phyloP scores from a whole-genome alignment of 306 rosid species.

The Dryas drummondii region DNA sequence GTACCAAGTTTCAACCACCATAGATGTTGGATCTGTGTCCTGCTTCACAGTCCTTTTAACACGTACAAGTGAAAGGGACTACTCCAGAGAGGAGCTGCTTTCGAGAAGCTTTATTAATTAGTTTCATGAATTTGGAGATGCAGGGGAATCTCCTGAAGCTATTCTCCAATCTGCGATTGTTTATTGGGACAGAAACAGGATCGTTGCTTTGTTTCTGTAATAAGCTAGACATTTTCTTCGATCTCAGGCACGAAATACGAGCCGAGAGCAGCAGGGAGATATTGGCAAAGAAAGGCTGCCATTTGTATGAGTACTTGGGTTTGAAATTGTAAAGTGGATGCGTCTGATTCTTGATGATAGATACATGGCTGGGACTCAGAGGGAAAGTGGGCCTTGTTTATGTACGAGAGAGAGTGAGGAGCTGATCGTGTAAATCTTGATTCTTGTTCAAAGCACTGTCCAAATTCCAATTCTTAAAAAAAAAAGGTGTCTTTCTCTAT shows the following conservation, averaged over 20 bases:
- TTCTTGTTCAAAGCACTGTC: background rate
- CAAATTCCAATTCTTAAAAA: background rate
- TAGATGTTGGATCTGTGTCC: background rate
- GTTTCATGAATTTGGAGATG: slow-evolving; percentile 18
- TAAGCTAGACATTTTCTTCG: slow-evolving; percentile 6
- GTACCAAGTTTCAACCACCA: background rate
- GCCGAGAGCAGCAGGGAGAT: background rate
- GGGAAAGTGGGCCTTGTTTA: background rate
- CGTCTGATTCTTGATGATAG: background rate
- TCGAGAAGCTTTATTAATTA: background rate
- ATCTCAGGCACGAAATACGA: slow-evolving; percentile 11
- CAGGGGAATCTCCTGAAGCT: slow-evolving; percentile 21
- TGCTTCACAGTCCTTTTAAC: background rate
- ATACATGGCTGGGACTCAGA: background rate
- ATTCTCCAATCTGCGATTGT: background rate
- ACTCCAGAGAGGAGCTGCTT: background rate
- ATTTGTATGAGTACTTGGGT: background rate
- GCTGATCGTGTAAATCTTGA: background rate
- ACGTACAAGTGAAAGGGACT: slow-evolving; percentile 17
- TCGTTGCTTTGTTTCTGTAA: slow-evolving; percentile 15
- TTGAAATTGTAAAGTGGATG: background rate
- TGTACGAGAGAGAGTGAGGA: background rate
- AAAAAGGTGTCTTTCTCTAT: background rate
- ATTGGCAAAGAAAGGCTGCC: slow-evolving; percentile 2
- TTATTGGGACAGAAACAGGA: background rate